phyloP scores from a whole-genome alignment of 208 protist genomes.

The Jaenimonas drosophilae region DNA sequence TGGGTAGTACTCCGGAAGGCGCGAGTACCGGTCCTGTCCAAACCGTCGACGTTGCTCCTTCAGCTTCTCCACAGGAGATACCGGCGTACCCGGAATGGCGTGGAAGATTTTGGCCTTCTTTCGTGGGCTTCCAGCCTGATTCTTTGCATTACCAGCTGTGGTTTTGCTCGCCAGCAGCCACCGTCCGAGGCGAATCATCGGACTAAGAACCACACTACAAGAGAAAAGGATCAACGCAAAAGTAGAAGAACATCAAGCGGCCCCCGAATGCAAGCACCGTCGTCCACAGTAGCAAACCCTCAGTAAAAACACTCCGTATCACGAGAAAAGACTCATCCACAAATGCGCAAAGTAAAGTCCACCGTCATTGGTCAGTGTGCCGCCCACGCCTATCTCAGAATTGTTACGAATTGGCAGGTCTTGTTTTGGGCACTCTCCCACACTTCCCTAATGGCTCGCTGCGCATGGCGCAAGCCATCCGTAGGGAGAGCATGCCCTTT shows the following conservation, averaged over 20 bases:
- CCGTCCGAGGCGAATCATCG: conserved; percentile 37
- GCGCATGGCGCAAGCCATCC: too few species aligned
- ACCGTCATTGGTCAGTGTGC: too few species aligned
- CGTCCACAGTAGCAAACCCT: not conserved
- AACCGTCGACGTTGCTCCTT: conserved; percentile 74
- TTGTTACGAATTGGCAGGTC: too few species aligned
- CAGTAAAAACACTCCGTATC: not conserved
- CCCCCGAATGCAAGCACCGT: not conserved
- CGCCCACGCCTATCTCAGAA: too few species aligned
- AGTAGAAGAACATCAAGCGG: not conserved
- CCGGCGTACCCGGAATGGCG: conserved; percentile 62
- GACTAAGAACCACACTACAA: not conserved
- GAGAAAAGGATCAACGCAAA: conserved; percentile 1
- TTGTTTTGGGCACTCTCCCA: too few species aligned
- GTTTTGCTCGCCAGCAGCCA: conserved; percentile 50
- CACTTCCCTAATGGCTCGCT: too few species aligned
- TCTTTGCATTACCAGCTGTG: conserved; percentile 71
- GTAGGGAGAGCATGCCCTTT: too few species aligned
- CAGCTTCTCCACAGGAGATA: conserved; percentile 61
- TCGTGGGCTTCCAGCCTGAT: conserved; percentile 56
- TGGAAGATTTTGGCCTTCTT: conserved; percentile 63
- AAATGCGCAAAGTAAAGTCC: too few species aligned
- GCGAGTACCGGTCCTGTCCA: conserved; percentile 69
- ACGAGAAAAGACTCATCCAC: conserved; percentile 1
- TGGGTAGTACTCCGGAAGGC: conserved; percentile 57